Evolutionary conservation across 2,329 filamentous ascomycete species (phyloP).

Genomic region (Chaetomiaceae sp.): DNA sequence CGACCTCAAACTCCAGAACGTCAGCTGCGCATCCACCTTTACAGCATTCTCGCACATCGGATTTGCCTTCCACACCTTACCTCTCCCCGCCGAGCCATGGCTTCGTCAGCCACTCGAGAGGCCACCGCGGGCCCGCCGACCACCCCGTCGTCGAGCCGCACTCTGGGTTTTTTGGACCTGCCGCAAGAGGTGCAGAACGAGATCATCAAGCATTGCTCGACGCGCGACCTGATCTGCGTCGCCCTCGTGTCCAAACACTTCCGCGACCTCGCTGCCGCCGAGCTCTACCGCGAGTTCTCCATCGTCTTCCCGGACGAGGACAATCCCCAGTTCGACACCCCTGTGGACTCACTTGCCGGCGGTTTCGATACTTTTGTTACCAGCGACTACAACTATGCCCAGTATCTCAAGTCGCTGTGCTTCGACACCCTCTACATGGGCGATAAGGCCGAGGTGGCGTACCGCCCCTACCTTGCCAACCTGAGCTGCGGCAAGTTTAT

Average conservation of each 20-base stretch:
- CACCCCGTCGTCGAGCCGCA: not conserved
- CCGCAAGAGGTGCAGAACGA: constrained; percentile 47
- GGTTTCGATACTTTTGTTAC: constrained; percentile 59
- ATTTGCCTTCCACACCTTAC: not conserved
- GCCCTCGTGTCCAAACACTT: constrained; percentile 56
- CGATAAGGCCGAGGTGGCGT: constrained; percentile 48
- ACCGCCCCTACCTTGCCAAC: constrained; percentile 51
- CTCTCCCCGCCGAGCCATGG: constrained; percentile 29
- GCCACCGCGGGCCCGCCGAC: not conserved
- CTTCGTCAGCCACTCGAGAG: constrained; percentile 24
- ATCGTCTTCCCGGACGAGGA: constrained; percentile 60
- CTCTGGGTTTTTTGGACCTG: constrained; percentile 37
- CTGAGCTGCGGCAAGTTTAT: constrained; percentile 60
- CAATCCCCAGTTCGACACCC: constrained; percentile 46
- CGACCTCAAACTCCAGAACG: no score
- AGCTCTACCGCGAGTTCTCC: constrained; percentile 56
- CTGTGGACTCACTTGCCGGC: constrained; percentile 54
- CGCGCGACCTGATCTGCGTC: constrained; percentile 52
- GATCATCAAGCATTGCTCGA: constrained; percentile 46
- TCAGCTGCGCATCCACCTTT: not conserved
- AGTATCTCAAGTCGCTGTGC: constrained; percentile 51
- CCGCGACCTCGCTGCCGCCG: constrained; percentile 52
- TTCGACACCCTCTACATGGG: constrained; percentile 53
- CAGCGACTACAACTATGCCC: constrained; percentile 60
- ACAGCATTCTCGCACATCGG: not conserved